Base-by-base conservation (phyloP, 345 rosid genomes). In the Eucalyptus victrix region DNA sequence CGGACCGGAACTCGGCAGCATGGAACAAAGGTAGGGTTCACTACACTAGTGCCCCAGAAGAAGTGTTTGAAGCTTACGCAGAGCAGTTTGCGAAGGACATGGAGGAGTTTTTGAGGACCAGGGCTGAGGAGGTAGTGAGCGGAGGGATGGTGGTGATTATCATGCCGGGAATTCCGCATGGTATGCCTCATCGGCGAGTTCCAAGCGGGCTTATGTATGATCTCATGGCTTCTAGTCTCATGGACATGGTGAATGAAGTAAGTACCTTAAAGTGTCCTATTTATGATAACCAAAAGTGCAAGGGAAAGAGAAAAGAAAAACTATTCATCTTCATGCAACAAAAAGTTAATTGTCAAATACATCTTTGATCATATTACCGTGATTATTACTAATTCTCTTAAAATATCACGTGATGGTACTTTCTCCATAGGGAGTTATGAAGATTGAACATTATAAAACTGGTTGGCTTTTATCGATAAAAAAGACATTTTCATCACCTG, bases 211-310 rank as follows among this genome's bases (percentile, higher is more conserved):
- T 90, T 86, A 90, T 90, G 91, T 91, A 76, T 85, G 42, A 90
- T 85, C 87, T 90, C 88, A 89, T 91, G 91, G 91, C 88, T 13
- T 67, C 85, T 42, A 88, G 88, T 88, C 86, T 92, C 86, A 13
- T 47, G 86, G 91, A 90, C 72, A 91, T 92, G 92, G 92, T 86
- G 53, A 90, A 89, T 51, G 80, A 80, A 88, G 92, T 90, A 88
- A 81, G 49, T 40, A 54, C 30, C 49, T 60, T 17, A 26, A 54
- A 34, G 30, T 54, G 14, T 56, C 28, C 30, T 26, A 14, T 53
- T 87, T 19, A 18, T 30, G 18, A 51, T 54, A 0, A 47, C 23
- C 42, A 40, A 34, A 65, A 65, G 37, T n/a, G 76, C 21, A 12
- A 65, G 21, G 37, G 76, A 34, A 65, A 37, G 85, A 50, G 26